Base-by-base conservation (phyloP, 2,329 filamentous ascomycete species). In the Mycocentrospora acerina region DNA sequence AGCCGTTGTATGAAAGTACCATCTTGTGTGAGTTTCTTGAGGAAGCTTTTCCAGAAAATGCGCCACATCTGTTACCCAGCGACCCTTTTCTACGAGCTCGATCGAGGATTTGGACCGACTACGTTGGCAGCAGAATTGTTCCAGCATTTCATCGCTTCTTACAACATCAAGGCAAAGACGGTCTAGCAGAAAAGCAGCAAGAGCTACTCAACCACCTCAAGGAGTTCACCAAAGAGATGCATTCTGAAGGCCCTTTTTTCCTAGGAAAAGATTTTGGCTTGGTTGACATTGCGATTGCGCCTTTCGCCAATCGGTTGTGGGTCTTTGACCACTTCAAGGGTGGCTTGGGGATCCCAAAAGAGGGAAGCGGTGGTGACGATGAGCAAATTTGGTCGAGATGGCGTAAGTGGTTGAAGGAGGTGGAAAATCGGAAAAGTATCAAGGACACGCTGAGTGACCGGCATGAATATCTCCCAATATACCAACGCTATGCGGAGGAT, bases 21-120 rank as follows among this genome's bases (percentile, higher is more conserved):
- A 78, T 90, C 31, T 75, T 91, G 25, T 83, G 81, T 66, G 85
- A 90, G 61, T 91, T 87, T 50, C 72, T 91, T 1, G 82, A 91
- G 48, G 86, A 90, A 46, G 80, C 80, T 0, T 89, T 81, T 44
- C 70, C 75, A 0, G 71, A 72, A 3, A 75, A 56, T 64, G 71
- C 37, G 36, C 73, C 72, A 2, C 61, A 66, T 2, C 62, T 90
- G 4, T 66, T 87, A 8, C 82, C 86, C 0, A 56, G 64, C 0
- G 79, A 82, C 38, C 70, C 79, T 0, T 90, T 88, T 55, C 74
- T 80, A 37, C 74, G 78, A 35, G 86, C 86, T 4, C 66, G 81
- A 15, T 80, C 79, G 28, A 71, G 83, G 24, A 78, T 90, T 35
- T 90, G 86, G 86, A 84, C 83, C 27, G 85, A 90, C 51, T 88